Evolutionary conservation across 192 early-diverging fungal species (phyloP), one percentile per base, ranked within the genome.

Genomic region (Coemansia sp.): DNA sequence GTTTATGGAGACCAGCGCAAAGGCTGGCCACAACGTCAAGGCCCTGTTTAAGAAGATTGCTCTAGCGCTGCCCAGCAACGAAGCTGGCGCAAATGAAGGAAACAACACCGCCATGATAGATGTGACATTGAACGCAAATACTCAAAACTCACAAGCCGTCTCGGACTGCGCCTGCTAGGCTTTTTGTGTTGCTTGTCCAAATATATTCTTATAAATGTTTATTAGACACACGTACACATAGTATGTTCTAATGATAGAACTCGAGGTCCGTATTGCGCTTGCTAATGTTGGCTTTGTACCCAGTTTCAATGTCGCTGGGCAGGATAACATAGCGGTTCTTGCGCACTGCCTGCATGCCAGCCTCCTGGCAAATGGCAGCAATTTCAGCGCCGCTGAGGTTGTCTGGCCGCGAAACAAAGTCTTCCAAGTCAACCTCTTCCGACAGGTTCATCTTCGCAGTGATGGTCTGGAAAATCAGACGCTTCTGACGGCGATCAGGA

Each of bases 1-100:
- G 90, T 99, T 96, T 79, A 98, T 99, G 69, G 97, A 99, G 74
- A 99, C 97, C n/a, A 92, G 89, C 62, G 97, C 97, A 47, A 99
- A 99, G 77, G 94, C 93, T 8, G 97, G 95, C 19, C 95, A 98
- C 76, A 99, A 99, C 76, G 95, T 99, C 32, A 99, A 99, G 84
- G 89, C 90, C 3, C 84, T 99, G 54, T 99, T 99, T 74, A 88
- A 92, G 64, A 95, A 94, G 73, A 97, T 99, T 75, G 97, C 96
- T 2, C 93, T 96, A 63, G 72, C 78, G 10, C 66, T 81, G 9
- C 91, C 91, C 8, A 93, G 94, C 6, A 90, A 90, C 83, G 93
- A 96, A 32, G 79, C 83, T 61, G 76, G 83, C 41, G 83, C 86
- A 15, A 73, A 67, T 45, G 85, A 89, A n/a, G 68, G 63, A 27